phyloP scores from a whole-genome alignment of 2,329 filamentous ascomycete species.

The Penicillium sp. region DNA sequence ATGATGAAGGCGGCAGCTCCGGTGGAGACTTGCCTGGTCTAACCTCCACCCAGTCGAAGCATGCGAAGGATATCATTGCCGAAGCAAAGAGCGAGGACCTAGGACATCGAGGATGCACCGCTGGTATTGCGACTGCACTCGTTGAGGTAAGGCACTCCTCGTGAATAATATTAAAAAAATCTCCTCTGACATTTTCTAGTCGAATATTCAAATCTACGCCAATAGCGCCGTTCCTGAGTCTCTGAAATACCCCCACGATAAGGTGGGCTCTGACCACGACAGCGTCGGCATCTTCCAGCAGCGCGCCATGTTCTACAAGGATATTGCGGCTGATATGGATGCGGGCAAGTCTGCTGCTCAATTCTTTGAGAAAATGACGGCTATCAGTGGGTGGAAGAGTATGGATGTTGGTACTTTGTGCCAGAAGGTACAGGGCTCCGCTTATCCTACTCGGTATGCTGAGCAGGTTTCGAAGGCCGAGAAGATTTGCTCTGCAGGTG shows the following conservation, averaged over 20 bases:
- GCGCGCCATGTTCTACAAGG: conserved; percentile 22
- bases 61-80: conserved; percentile 23
- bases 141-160: conserved; percentile 28
- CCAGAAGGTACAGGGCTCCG: conserved; percentile 30
- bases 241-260: conserved; percentile 25
- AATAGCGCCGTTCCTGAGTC: conserved; percentile 24
- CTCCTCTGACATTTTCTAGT: conserved; percentile 7
- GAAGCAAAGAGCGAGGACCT: conserved; percentile 22
- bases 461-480: conserved; percentile 16
- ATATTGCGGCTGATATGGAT: conserved; percentile 28
- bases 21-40: conserved; percentile 21
- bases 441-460: conserved; percentile 16
- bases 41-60: conserved; percentile 20
- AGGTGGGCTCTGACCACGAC: conserved; percentile 26
- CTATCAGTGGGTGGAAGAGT: conserved; percentile 23
- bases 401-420: conserved; percentile 26
- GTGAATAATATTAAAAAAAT: background rate
- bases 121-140: conserved; percentile 26
- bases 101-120: conserved; percentile 24
- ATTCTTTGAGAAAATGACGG: conserved; percentile 25
- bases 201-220: conserved; percentile 24
- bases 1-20: background rate
- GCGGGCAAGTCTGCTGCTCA: conserved; percentile 23
- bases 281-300: conserved; percentile 32
- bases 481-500: conserved; percentile 21